phyloP scores from a whole-genome alignment of 805 yeast species.

The Pichia phayaonensis region DNA sequence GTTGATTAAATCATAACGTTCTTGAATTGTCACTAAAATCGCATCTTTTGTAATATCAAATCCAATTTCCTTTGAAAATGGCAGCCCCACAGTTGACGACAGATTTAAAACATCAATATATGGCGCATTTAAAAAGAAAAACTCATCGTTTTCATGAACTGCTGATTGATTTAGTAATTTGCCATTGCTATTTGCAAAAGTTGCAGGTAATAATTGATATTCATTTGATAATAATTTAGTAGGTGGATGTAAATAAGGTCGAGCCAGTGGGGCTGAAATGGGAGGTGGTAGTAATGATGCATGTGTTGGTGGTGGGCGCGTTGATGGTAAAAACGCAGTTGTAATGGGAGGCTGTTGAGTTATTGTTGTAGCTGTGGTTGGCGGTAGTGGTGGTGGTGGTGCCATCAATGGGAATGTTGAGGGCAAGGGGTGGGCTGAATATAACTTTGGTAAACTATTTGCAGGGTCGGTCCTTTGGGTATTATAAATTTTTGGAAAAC shows the following conservation, averaged over 20 bases:
- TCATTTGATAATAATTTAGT: neutral
- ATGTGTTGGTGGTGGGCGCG: neutral
- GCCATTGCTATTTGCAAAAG: neutral
- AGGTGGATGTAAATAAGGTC: conserved; percentile 4
- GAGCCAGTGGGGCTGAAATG: conserved; percentile 6
- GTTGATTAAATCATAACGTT: conserved; percentile 16
- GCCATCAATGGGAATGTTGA: neutral
- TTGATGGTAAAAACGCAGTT: neutral
- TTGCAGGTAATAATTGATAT: neutral
- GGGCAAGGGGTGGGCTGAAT: neutral
- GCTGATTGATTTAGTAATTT: neutral
- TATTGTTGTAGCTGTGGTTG: neutral
- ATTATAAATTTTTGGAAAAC: neutral
- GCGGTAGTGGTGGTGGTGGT: neutral
- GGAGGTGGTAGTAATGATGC: neutral
- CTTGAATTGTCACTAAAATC: conserved; percentile 2
- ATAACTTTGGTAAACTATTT: neutral
- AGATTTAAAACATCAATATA: conserved; percentile 16
- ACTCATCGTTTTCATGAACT: conserved; percentile 10
- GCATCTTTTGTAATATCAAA: conserved; percentile 12
- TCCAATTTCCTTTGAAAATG: conserved; percentile 22
- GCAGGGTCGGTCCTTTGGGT: neutral
- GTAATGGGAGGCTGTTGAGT: neutral
- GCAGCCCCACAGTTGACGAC: conserved; percentile 16
- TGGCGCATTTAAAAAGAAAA: conserved; percentile 10